Conservation (phyloP, 495 filamentous ascomycete genomes). For the Choiromyces venosus region DNA sequence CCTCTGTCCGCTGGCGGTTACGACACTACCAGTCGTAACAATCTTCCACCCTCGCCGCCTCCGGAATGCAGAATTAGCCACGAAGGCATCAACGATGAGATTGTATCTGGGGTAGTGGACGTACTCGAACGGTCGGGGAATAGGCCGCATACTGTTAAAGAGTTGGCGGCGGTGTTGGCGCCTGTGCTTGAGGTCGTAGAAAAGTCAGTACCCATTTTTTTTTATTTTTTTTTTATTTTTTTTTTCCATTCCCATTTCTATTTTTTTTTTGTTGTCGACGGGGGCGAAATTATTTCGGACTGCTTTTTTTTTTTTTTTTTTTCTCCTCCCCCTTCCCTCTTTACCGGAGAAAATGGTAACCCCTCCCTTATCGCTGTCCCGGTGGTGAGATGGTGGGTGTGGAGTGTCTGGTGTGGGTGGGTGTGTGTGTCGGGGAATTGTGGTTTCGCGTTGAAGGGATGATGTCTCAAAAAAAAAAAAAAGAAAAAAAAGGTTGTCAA, state of each 20-base stretch:
- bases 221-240: slow-evolving; percentile 11
- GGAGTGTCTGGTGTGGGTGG: slow-evolving; percentile 24
- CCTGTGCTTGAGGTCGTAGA: slow-evolving; percentile 74
- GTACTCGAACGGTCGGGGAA: slow-evolving; percentile 90
- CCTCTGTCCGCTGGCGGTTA: slow-evolving; percentile 50
- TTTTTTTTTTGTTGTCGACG: not conserved
- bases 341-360: not conserved
- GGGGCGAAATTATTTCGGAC: not conserved
- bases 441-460: slow-evolving; percentile 1
- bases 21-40: slow-evolving; percentile 58
- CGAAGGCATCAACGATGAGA: slow-evolving; percentile 87
- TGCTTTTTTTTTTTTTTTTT: not conserved
- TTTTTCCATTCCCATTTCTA: not conserved
- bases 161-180: slow-evolving; percentile 76
- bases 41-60: slow-evolving; percentile 81
- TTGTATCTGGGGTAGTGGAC: slow-evolving; percentile 84
- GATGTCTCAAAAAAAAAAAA: not conserved
- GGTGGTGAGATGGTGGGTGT: not conserved
- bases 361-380: slow-evolving; percentile 1
- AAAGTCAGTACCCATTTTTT: slow-evolving; percentile 59
- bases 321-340: not conserved
- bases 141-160: slow-evolving; percentile 87
- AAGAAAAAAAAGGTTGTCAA: not conserved
- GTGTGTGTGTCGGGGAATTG: not conserved
- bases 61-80: slow-evolving; percentile 68